Conservation (phyloP, 306 rosid genomes). For the Gillenia trifoliata region DNA sequence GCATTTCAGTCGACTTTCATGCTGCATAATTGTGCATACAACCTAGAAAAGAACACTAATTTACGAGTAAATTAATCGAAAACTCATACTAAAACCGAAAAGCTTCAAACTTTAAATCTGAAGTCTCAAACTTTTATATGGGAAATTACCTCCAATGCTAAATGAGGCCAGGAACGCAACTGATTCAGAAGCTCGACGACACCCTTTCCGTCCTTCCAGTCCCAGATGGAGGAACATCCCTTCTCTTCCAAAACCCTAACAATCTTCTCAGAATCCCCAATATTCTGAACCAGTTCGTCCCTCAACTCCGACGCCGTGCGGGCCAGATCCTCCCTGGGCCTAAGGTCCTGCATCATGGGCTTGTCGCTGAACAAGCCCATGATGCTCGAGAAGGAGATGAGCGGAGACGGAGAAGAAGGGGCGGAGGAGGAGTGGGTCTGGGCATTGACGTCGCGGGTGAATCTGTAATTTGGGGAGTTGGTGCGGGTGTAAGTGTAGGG, state of each 20-base stretch:
- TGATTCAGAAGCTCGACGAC: conserved; percentile 44
- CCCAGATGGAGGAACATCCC: conserved; percentile 14
- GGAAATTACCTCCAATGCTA: conserved; percentile 46
- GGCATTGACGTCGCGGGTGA: conserved; percentile 22
- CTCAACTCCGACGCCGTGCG: conserved; percentile 18
- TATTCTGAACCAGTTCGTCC: conserved; percentile 30
- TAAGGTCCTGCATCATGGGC: background rate
- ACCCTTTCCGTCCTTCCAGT: conserved; percentile 12
- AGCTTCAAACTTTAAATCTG: background rate
- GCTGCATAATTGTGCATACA: background rate
- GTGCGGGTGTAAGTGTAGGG: conserved; percentile 14
- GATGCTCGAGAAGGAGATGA: background rate
- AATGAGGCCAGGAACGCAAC: conserved; percentile 44
- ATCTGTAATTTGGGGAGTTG: conserved; percentile 10
- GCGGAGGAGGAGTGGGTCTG: background rate
- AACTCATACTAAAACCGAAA: background rate
- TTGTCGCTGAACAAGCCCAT: conserved; percentile 25
- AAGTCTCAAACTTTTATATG: background rate
- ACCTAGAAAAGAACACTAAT: background rate
- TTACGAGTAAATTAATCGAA: background rate
- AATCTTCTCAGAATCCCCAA: conserved; percentile 20
- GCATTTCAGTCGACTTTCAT: background rate
- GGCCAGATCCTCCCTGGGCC: conserved; percentile 9
- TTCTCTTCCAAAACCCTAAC: conserved; percentile 34
- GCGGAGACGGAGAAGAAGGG: background rate